Evolutionary conservation across 2,329 filamentous ascomycete species (phyloP).

Genomic region (Thielaviopsis ethacetica): DNA sequence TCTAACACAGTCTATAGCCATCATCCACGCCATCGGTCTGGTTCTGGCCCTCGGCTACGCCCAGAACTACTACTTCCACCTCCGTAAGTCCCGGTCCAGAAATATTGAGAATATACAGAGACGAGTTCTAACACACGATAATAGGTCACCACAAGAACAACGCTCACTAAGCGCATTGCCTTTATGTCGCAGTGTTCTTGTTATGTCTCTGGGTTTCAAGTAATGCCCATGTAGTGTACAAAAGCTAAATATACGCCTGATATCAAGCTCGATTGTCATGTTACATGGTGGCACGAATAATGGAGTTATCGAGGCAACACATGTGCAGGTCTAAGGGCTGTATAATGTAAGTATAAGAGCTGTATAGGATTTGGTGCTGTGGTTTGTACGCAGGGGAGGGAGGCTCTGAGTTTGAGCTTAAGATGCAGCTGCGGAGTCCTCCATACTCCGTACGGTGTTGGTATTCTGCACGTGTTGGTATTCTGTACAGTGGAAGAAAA

Average conservation of each 20-base stretch:
- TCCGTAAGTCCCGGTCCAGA: slow-evolving; percentile 54
- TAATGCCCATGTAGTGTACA: slow-evolving; percentile 11
- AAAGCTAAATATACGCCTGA: slow-evolving; percentile 11
- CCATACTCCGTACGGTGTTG: no score
- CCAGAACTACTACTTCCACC: slow-evolving; percentile 99
- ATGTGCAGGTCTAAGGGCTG: not conserved
- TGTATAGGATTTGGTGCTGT: no score
- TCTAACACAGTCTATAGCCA: slow-evolving; percentile 36
- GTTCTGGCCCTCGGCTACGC: slow-evolving; percentile 76
- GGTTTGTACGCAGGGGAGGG: no score
- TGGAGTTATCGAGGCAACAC: not conserved
- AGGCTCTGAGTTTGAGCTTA: no score
- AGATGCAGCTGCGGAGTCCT: no score
- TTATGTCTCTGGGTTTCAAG: slow-evolving; percentile 8
- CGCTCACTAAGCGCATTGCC: slow-evolving; percentile 54
- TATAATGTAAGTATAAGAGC: not conserved
- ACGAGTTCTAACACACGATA: slow-evolving; percentile 12
- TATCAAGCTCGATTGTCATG: slow-evolving; percentile 13
- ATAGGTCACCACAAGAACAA: slow-evolving; percentile 99
- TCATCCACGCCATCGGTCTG: slow-evolving; percentile 69
- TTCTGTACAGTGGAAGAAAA: no score
- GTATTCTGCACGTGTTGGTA: no score
- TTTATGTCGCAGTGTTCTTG: not conserved
- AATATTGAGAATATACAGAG: not conserved
- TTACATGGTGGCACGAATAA: not conserved